Evolutionary conservation across 1,284 basidiomycete genomes (phyloP), one percentile per base, ranked within the genome.

Genomic region (Clitocybe nebularis): DNA sequence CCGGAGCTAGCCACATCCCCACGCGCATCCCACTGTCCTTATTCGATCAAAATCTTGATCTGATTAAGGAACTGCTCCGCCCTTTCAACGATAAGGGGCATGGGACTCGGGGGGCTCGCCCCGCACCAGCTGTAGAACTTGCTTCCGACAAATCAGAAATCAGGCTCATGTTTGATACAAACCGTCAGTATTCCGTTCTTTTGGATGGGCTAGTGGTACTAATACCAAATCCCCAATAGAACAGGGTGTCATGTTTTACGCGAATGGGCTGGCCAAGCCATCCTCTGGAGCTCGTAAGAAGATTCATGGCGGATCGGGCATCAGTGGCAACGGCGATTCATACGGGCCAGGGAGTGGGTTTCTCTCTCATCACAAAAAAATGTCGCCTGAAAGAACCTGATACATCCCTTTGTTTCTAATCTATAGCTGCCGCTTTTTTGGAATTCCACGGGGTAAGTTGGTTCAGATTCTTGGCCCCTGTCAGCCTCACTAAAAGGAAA

Each of bases 211-310:
- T n/a, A n/a, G n/a, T n/a, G n/a, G n/a, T n/a, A n/a, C n/a, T n/a
- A n/a, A n/a, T n/a, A n/a, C n/a, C n/a, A n/a, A n/a, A n/a, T n/a
- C n/a, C n/a, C n/a, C 28, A 32, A 38, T 48, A 84, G 84, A 88
- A 61, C 74, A 72, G 4, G 84, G 84, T 20, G 72, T 83, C 28
- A 85, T 87, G 72, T 80, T 85, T 54, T 88, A 87, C 57, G 73
- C 81, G 2, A 79, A 81, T 56, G 77, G 74, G 44, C 62, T 74
- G 36, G 63, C 79, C 8, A 59, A 69, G 37, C 57, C 68, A 19
- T 57, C 57, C 8, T 69, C 64, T 24, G 78, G 74, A 19, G 72
- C 79, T 26, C 70, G 79, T 36, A 87, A 88, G 68, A 78, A 75
- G 59, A 83, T 85, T 26, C 85, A 89, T 52, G 83, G 84, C 16